Base-by-base conservation (phyloP, 805 yeast genomes). In the Priceomyces carsonii region DNA sequence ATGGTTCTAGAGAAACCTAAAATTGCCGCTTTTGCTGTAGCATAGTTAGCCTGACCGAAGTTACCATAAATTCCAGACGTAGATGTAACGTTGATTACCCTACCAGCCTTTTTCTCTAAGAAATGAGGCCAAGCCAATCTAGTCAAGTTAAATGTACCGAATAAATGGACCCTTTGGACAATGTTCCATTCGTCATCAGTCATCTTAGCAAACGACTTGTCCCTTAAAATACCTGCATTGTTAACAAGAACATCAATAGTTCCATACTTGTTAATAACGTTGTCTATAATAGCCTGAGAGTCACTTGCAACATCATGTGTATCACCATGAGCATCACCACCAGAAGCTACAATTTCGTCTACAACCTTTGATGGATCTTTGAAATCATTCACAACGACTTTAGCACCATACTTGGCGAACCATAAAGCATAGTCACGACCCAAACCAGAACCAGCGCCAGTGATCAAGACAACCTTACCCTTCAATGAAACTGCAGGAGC, bases 61-160 rank as follows among this genome's bases (percentile, higher is more conserved):
- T 85, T 88, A 45, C 99, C 99, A 62, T 91, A 91, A 49, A 91
- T 89, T 47, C 98, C 99, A 2, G 97, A 89, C 7, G 98, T 91
- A 13, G 96, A 89, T 16, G 97, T 77, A 29, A 95, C 86, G 64
- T 91, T 91, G 48, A 91, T 77, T 38, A 91, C 82, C 45, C 79
- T 75, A 49, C 98, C 97, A 36, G 75, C 73, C 48, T 81, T 79
- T 63, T 90, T 88, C 57, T 86, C 77, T 37, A 74, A 47, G 60
- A 91, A 86, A 46, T 84, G 68, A 23, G 96, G 97, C 97, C 97
- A 91, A 7, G 91, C 96, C 35, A 90, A 83, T 57, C 85, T 83
- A 48, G 88, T 79, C 58, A 91, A 77, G 53, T 82, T 75, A 67
- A 68, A 89, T 18, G 96, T 82, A 21, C 95, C 96, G 33, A 71